Base-by-base conservation (phyloP, 306 rosid genomes). In the Prunus campanulata region DNA sequence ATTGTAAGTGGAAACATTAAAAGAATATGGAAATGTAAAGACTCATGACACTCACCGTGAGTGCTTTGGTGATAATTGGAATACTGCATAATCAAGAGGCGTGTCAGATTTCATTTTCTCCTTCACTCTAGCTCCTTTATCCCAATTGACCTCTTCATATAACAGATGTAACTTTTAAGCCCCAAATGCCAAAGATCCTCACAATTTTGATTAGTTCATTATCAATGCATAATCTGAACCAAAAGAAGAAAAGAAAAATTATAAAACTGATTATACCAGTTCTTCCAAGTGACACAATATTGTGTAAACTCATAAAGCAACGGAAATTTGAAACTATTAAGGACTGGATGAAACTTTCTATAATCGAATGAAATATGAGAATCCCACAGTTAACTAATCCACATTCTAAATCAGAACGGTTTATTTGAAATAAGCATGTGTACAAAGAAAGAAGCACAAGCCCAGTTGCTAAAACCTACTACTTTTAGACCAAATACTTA, bases 31-130 rank as follows among this genome's bases (percentile, higher is more conserved):
- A 25, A 54, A 67, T 19, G 66, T 27, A 62, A 85, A 79, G 78
- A 79, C n/a, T 49, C 62, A 25, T 49, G 27, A 42, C 66, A 77
- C 86, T 49, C 72, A 91, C 99, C 97, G 86, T 70, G 99, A 88
- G 59, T 91, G 91, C 84, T 85, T 89, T 8, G 99, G 96, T 30
- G 99, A 96, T 88, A 96, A 84, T 49, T 96, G 98, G 70, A 96
- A 85, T 29, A 88, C 88, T 6, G 99, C 99, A 83, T 88, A 92
- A 76, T 96, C 99, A 85, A 96, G 89, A 82, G 89, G 93, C 42
- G 91, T 81, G 48, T 87, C 96, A n/a, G 98, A 77, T 86, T 88
- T 96, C 99, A 96, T 96, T 87, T 87, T 91, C 78, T 74, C 27
- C 64, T 76, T 74, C 80, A 74, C 78, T 77, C 14, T 55, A 70